Percentiles rank a stretch among this genome's conserved stretches.
phyloP scores from a whole-genome alignment of 371 early-diverging fungal genomes.

The Rhizopus sp. region DNA sequence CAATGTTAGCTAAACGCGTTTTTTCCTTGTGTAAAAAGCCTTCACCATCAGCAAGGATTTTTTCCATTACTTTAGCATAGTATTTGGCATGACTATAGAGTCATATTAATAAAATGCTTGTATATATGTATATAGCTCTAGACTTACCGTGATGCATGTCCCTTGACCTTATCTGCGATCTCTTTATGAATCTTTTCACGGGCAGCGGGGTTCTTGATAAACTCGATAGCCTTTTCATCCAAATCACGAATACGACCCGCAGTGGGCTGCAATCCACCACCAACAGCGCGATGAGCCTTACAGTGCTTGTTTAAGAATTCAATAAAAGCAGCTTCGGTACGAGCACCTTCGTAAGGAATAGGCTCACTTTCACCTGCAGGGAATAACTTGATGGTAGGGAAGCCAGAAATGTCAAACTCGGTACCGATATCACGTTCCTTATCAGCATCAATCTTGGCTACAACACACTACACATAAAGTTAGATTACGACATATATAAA shows the following conservation, averaged over 20 bases:
- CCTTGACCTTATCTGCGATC: conserved; percentile 35
- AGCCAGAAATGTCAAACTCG: conserved; percentile 73
- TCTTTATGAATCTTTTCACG: conserved; percentile 42
- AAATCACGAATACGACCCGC: conserved; percentile 77
- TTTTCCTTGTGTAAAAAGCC: conserved; percentile 67
- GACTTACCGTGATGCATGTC: conserved; percentile 26
- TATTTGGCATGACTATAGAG: conserved; percentile 56
- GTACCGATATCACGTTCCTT: conserved; percentile 52
- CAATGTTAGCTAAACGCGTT: conserved; percentile 71
- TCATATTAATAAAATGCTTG: neutral
- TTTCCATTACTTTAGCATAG: conserved; percentile 78
- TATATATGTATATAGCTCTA: neutral
- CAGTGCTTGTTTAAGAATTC: conserved; percentile 88
- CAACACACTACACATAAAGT: conserved; percentile 50
- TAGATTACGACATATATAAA: neutral
- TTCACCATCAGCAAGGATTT: conserved; percentile 58
- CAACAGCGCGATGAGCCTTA: conserved; percentile 78
- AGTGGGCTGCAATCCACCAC: conserved; percentile 64
- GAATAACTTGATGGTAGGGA: conserved; percentile 91
- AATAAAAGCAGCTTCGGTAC: conserved; percentile 82
- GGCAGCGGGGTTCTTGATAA: conserved; percentile 47
- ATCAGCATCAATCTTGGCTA: conserved; percentile 93
- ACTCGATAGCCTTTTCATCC: conserved; percentile 67
- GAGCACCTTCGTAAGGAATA: conserved; percentile 75
- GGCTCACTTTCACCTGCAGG: conserved; percentile 67